Conservation (phyloP, 1,284 basidiomycete species). For the Ganoderma lucidum region DNA sequence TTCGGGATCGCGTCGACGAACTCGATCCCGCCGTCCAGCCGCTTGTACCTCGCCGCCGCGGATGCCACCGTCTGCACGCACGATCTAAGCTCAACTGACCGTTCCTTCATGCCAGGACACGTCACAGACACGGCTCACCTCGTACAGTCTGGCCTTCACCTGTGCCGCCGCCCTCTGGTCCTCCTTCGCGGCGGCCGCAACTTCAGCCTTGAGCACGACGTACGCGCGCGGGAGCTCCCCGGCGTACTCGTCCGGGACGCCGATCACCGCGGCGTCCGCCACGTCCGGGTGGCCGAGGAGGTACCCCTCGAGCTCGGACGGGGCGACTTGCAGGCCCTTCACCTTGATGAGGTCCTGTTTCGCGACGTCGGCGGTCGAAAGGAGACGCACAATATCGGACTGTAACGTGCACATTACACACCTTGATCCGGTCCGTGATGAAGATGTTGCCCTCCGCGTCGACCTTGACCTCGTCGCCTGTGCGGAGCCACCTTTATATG, state of each 20-base stretch:
- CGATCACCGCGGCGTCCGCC: slow-evolving; percentile 67
- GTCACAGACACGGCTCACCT: not conserved
- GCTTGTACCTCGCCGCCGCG: not conserved
- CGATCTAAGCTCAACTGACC: too few species aligned
- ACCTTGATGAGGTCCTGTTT: slow-evolving; percentile 42
- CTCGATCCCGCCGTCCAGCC: slow-evolving; percentile 10
- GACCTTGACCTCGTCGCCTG: slow-evolving; percentile 73
- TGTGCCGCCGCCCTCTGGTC: slow-evolving; percentile 13
- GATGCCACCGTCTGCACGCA: slow-evolving; percentile 41
- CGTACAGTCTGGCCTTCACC: slow-evolving; percentile 16
- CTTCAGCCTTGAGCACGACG: slow-evolving; percentile 42
- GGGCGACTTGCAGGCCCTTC: slow-evolving; percentile 44
- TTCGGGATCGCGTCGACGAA: not conserved
- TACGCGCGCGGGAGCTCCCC: slow-evolving; percentile 56
- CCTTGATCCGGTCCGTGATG: slow-evolving; percentile 76
- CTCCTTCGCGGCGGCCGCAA: slow-evolving; percentile 15
- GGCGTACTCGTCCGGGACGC: slow-evolving; percentile 54
- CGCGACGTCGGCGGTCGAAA: too few species aligned
- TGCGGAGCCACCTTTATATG: slow-evolving; percentile 59
- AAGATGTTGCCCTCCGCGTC: slow-evolving; percentile 65
- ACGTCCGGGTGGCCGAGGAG: slow-evolving; percentile 75
- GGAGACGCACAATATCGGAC: too few species aligned
- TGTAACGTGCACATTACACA: too few species aligned
- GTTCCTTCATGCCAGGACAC: too few species aligned
- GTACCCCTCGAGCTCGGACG: slow-evolving; percentile 57